Conservation (phyloP, 1,139 yeast genomes). For the Saccharomyces pastorianus region DNA sequence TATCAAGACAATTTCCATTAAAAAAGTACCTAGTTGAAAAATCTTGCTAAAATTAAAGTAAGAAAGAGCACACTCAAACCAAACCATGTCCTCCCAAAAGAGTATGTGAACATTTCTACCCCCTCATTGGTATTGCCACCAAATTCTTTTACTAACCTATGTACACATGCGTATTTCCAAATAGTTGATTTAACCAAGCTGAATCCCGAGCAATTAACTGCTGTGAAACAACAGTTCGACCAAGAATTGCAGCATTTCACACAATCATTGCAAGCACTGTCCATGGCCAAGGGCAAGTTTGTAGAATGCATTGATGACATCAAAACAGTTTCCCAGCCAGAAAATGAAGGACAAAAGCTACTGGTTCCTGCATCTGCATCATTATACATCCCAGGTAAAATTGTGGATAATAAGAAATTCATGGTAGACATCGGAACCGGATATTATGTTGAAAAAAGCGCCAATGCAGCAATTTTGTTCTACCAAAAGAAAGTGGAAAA, state of each 20-base stretch:
- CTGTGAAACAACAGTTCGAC: conserved; percentile 76
- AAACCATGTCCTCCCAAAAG: conserved; percentile 19
- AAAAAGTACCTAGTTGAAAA: not conserved
- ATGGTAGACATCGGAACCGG: conserved; percentile 96
- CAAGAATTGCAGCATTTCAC: conserved; percentile 80
- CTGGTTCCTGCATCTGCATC: conserved; percentile 86
- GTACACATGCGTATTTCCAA: not conserved
- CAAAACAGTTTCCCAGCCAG: conserved; percentile 43
- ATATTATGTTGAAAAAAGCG: conserved; percentile 75
- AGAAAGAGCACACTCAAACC: not conserved
- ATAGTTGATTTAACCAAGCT: conserved; percentile 56
- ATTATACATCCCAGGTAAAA: conserved; percentile 78
- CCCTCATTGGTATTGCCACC: conserved; percentile 1
- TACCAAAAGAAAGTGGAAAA: conserved; percentile 69
- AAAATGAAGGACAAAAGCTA: conserved; percentile 42
- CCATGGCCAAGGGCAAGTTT: conserved; percentile 76
- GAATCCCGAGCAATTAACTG: conserved; percentile 75
- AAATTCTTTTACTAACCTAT: conserved; percentile 7
- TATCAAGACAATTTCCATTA: conserved; percentile 4
- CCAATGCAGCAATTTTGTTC: conserved; percentile 60
- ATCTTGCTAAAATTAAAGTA: not conserved
- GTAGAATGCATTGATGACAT: conserved; percentile 73
- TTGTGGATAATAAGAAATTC: conserved; percentile 54
- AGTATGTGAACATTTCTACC: conserved; percentile 12
- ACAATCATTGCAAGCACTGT: conserved; percentile 75